A percentile compares a stretch with the other conserved stretches of the same genome.
phyloP scores from a whole-genome alignment of 2,329 filamentous ascomycete genomes.

The Diaporthe australafricana region DNA sequence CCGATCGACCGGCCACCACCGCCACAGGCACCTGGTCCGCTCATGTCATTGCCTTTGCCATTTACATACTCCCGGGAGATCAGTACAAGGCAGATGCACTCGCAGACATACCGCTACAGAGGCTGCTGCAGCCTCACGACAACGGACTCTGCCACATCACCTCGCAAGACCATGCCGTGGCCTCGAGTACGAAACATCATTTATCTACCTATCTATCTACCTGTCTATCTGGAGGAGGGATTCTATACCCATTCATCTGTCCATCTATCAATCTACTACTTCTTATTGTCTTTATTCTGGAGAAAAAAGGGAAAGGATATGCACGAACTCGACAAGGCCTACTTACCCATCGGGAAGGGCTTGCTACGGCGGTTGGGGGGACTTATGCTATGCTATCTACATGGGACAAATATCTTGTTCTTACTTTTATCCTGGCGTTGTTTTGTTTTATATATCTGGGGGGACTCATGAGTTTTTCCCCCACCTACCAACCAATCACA shows the following conservation, averaged over 20 bases:
- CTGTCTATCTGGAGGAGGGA: neutral
- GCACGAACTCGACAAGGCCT: slow-evolving; percentile 3
- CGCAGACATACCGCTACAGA: neutral
- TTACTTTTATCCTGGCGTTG: neutral
- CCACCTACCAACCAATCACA: neutral
- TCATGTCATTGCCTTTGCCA: too few species aligned
- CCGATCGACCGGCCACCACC: too few species aligned
- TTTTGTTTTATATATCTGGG: slow-evolving; percentile 7
- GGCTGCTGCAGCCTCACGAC: too few species aligned
- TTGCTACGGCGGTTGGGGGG: neutral
- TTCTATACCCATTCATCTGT: slow-evolving; percentile 20
- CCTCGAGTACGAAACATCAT: neutral
- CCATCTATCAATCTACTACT: slow-evolving; percentile 9
- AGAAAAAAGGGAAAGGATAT: neutral
- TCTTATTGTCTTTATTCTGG: slow-evolving; percentile 23
- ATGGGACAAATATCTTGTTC: neutral
- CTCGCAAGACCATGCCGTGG: neutral
- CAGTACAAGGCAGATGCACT: too few species aligned
- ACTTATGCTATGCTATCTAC: slow-evolving; percentile 13
- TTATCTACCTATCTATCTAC: neutral
- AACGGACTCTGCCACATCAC: neutral
- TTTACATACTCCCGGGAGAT: neutral
- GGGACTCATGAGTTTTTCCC: neutral
- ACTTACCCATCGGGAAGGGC: neutral
- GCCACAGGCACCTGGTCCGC: neutral